Conservation (phyloP, 495 filamentous ascomycete species). For the Rhypophila decipiens region DNA sequence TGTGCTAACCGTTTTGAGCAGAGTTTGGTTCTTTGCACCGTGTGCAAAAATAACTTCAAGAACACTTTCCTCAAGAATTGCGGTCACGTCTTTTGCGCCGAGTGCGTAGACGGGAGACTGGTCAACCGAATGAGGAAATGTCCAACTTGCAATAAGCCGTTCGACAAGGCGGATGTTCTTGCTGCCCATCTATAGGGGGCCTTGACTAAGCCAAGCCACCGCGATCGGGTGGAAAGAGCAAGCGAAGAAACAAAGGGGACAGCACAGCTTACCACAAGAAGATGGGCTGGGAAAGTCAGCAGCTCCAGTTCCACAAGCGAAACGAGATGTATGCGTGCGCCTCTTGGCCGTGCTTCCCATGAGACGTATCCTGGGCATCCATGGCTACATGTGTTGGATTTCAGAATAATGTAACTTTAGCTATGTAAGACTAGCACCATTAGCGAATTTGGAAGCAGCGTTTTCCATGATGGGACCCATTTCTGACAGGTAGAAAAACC, state of each 20-base stretch:
- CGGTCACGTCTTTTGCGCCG: conserved; percentile 92
- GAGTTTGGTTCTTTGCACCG: conserved; percentile 81
- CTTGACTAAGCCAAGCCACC: no score
- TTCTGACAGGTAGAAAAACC: neutral
- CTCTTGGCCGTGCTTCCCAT: no score
- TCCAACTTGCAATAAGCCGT: conserved; percentile 83
- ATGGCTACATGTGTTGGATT: no score
- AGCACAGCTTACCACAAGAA: no score
- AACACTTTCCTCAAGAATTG: conserved; percentile 88
- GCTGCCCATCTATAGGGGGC: conserved; percentile 38
- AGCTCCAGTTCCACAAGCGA: no score
- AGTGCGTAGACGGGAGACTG: conserved; percentile 81
- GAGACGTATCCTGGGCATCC: no score
- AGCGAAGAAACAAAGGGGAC: no score
- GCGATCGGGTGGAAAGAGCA: no score
- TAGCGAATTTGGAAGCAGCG: no score
- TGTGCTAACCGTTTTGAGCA: conserved; percentile 40
- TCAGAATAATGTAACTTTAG: conserved; percentile 11
- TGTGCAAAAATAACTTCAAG: conserved; percentile 87
- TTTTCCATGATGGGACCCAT: no score
- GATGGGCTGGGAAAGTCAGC: no score
- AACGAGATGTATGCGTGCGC: no score
- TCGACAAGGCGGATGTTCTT: conserved; percentile 85
- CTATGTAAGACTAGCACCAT: conserved; percentile 8
- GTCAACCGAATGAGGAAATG: conserved; percentile 88